These are phyloP conservation scores for Monosporascus cannonballus DNA, from an alignment of 2,329 filamentous ascomycete species.

Conservation along the genomic window DNA sequence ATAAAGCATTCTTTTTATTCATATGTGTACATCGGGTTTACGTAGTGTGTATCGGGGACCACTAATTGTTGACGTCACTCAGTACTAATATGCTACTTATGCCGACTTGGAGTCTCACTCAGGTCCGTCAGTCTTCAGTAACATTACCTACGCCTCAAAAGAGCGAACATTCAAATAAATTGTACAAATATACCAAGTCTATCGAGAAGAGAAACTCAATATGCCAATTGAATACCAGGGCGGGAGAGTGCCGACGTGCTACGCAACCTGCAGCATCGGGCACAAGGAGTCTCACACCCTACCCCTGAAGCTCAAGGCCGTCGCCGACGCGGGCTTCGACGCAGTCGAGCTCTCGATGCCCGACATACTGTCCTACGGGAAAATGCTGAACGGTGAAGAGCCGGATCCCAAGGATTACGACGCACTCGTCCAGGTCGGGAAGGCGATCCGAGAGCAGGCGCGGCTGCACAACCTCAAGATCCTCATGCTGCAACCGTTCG, in stretches of 20 bases:
- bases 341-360: slow-evolving; percentile 71
- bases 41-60: not conserved
- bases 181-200: not conserved
- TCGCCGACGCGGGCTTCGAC: slow-evolving; percentile 59
- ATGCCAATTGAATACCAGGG: slow-evolving; percentile 21
- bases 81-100: not conserved
- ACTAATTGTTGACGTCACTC: not conserved
- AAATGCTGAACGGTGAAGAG: slow-evolving; percentile 37
- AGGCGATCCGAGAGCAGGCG: slow-evolving; percentile 48
- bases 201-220: not conserved
- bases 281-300: slow-evolving; percentile 39
- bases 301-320: slow-evolving; percentile 53
- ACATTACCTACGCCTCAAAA: not conserved
- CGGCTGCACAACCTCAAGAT: slow-evolving; percentile 50
- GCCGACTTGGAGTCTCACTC: not conserved
- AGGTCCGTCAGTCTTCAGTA: not conserved
- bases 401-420: slow-evolving; percentile 54
- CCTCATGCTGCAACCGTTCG: slow-evolving; percentile 69
- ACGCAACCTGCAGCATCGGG: slow-evolving; percentile 26
- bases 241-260: slow-evolving; percentile 20
- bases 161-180: not conserved
- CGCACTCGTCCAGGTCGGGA: slow-evolving; percentile 47
- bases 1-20: too few relatives aligned
- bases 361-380: slow-evolving; percentile 60
- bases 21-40: not conserved